Evolutionary conservation across 805 yeast species (phyloP).

Genomic region (Teunomyces funiuensis): DNA sequence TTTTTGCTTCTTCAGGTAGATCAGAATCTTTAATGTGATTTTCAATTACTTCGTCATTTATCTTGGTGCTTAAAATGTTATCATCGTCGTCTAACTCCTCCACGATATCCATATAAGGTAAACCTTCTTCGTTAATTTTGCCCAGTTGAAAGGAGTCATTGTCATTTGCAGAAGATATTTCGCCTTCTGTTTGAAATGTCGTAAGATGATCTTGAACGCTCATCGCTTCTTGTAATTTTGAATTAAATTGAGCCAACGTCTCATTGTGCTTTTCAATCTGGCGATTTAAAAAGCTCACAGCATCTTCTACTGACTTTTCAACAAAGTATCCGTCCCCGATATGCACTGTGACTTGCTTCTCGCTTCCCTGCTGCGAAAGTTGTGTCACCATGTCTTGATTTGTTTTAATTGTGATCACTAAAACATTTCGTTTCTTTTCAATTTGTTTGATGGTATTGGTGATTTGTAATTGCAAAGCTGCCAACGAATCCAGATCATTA

Average conservation of each 20-base stretch:
- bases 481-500: not conserved
- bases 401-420: constrained; percentile 8
- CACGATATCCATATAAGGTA: constrained; percentile 77
- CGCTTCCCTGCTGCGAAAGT: constrained; percentile 1
- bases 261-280: constrained; percentile 28
- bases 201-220: constrained; percentile 27
- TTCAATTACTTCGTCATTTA: constrained; percentile 28
- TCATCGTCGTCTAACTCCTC: constrained; percentile 84
- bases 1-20: constrained; percentile 27
- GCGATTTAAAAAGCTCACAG: constrained; percentile 25
- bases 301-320: constrained; percentile 29
- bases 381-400: constrained; percentile 2
- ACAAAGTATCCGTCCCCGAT: constrained; percentile 45
- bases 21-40: not conserved
- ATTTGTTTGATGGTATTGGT: constrained; percentile 3
- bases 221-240: constrained; percentile 40
- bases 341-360: constrained; percentile 22
- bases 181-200: constrained; percentile 9
- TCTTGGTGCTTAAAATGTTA: constrained; percentile 46
- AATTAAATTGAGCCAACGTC: constrained; percentile 42
- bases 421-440: constrained; percentile 6
- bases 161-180: constrained; percentile 11
- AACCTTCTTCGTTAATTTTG: constrained; percentile 41
- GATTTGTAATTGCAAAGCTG: constrained; percentile 5
- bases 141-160: not conserved